A percentile compares a stretch with the other conserved stretches of the same genome.
Evolutionary conservation across 805 yeast genomes (phyloP).

Genomic region (Ogataea salicorniae): DNA sequence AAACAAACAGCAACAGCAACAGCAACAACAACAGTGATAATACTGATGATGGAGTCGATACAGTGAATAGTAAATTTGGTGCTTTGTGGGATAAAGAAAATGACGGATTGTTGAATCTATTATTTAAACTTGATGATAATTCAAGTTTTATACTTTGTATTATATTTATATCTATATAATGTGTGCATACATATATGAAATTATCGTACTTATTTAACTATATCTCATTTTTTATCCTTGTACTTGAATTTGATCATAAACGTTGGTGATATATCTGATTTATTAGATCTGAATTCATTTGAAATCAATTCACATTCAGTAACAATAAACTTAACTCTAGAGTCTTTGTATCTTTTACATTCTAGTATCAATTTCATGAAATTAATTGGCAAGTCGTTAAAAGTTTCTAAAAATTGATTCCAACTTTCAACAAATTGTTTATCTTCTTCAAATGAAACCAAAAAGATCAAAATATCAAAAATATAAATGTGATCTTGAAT

Average conservation of each 20-base stretch:
- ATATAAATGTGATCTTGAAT: slow-evolving; percentile 49
- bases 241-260: slow-evolving; percentile 16
- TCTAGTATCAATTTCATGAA: slow-evolving; percentile 61
- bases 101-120: slow-evolving; percentile 47
- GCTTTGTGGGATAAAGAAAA: slow-evolving; percentile 52
- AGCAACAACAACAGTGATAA: no score
- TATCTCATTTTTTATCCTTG: slow-evolving; percentile 5
- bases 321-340: slow-evolving; percentile 19
- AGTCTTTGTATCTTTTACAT: slow-evolving; percentile 35
- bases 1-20: slow-evolving; percentile 14
- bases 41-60: no score
- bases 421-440: slow-evolving; percentile 40
- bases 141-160: slow-evolving; percentile 26
- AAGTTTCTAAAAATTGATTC: slow-evolving; percentile 49
- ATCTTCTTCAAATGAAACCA: slow-evolving; percentile 41
- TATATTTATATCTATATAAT: slow-evolving; percentile 24
- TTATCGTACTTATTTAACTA: not conserved
- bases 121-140: slow-evolving; percentile 19
- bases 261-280: slow-evolving; percentile 10
- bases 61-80: slow-evolving; percentile 33
- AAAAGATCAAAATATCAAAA: slow-evolving; percentile 57
- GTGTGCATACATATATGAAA: not conserved
- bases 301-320: slow-evolving; percentile 22
- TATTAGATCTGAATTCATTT: slow-evolving; percentile 4
- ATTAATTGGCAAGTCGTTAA: slow-evolving; percentile 73